These are phyloP conservation scores for Penicillium fimorum DNA, from an alignment of 495 filamentous ascomycete genomes.

Conservation along the genomic window DNA sequence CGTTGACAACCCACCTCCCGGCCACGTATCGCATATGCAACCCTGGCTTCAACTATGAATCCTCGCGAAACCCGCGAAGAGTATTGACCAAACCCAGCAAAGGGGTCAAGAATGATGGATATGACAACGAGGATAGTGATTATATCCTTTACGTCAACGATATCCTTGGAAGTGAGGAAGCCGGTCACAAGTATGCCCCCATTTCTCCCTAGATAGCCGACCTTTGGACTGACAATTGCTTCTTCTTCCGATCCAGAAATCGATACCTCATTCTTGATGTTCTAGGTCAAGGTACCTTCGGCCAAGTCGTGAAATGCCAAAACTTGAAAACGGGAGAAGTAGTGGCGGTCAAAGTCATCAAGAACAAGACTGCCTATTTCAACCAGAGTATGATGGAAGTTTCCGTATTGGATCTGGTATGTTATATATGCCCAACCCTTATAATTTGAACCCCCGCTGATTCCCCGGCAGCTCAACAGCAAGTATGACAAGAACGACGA, in stretches of 20 bases:
- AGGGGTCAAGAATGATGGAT: constrained; percentile 97
- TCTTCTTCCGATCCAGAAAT: constrained; percentile 57
- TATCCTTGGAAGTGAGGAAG: constrained; percentile 96
- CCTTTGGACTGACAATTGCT: constrained; percentile 16
- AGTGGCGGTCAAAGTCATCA: constrained; percentile 98
- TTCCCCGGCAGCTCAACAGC: constrained; percentile 73
- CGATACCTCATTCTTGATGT: constrained; percentile 98
- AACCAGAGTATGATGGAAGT: constrained; percentile 99
- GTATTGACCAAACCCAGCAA: constrained; percentile 99
- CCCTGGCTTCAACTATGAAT: constrained; percentile 97
- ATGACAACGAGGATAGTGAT: constrained; percentile 98
- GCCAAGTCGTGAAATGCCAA: constrained; percentile 99
- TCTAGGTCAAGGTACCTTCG: constrained; percentile 96
- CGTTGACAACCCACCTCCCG: constrained; percentile 88
- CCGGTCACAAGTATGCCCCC: constrained; percentile 80
- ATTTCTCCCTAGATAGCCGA: background rate
- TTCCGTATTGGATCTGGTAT: constrained; percentile 91
- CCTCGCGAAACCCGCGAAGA: constrained; percentile 92
- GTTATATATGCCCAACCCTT: constrained; percentile 15
- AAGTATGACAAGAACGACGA: constrained; percentile 99
- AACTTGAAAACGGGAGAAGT: constrained; percentile 98
- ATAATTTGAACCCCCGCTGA: constrained; percentile 1
- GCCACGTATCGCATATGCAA: constrained; percentile 98
- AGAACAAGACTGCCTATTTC: constrained; percentile 98
- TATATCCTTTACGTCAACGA: constrained; percentile 99